A percentile compares a stretch with the other conserved stretches of the same genome.
These are phyloP conservation scores for Microcyclospora pomicola DNA, from an alignment of 2,329 filamentous ascomycete genomes.

Conservation along the genomic window DNA sequence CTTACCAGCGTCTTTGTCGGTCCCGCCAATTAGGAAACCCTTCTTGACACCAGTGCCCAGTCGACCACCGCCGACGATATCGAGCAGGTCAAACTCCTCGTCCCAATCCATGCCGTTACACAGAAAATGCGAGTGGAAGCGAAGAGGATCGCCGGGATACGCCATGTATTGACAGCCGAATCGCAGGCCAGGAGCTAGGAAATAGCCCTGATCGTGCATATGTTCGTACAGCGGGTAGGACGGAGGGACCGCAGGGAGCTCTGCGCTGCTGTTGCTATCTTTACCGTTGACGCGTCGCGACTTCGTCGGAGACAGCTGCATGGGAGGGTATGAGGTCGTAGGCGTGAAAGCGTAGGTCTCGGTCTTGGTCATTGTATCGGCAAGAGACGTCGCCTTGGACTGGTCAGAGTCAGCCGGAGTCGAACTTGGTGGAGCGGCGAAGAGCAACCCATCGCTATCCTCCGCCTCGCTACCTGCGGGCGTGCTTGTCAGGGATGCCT, in stretches of 20 bases:
- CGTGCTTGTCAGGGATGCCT: not conserved
- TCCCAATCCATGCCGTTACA: constrained; percentile 78
- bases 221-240: constrained; percentile 69
- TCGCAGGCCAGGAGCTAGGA: constrained; percentile 77
- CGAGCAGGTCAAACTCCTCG: constrained; percentile 68
- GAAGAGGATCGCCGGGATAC: constrained; percentile 86
- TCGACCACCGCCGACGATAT: constrained; percentile 73
- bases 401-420: not conserved
- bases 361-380: constrained; percentile 6
- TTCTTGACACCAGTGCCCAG: constrained; percentile 95
- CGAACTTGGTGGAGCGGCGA: constrained; percentile 11
- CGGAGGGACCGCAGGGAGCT: constrained; percentile 26
- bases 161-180: constrained; percentile 92
- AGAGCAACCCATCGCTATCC: constrained; percentile 18
- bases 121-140: constrained; percentile 91
- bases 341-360: constrained; percentile 31
- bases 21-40: constrained; percentile 72
- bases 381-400: constrained; percentile 7
- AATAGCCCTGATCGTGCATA: constrained; percentile 67
- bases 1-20: constrained; percentile 30
- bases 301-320: constrained; percentile 10
- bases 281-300: too few relatives aligned
- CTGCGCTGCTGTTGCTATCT: not conserved
- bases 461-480: constrained; percentile 9
- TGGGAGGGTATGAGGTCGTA: constrained; percentile 35